These are phyloP conservation scores for Colletotrichum graminicola DNA, from an alignment of 2,329 filamentous ascomycete genomes.

Conservation along the genomic window DNA sequence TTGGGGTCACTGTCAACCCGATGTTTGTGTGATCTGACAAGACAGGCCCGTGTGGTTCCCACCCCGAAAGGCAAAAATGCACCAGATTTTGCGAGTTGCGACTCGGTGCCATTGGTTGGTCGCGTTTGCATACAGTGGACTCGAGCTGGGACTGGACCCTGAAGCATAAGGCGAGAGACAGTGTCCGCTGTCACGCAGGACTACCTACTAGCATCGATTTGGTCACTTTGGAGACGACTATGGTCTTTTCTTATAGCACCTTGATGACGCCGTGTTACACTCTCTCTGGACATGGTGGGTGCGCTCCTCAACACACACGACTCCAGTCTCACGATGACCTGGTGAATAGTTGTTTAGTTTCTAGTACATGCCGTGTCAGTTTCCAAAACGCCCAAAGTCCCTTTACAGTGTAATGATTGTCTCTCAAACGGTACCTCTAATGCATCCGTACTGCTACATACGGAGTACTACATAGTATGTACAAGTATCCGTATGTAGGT, in stretches of 20 bases:
- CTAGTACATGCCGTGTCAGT: background rate
- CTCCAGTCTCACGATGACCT: background rate
- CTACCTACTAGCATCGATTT: background rate
- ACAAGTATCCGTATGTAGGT: too few relatives aligned
- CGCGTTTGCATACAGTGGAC: conserved; percentile 17
- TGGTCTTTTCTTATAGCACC: background rate
- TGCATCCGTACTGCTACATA: conserved; percentile 7
- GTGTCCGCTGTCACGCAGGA: conserved; percentile 25
- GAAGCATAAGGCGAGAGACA: conserved; percentile 21
- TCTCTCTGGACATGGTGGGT: background rate
- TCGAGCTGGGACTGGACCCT: conserved; percentile 32
- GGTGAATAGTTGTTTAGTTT: too few relatives aligned
- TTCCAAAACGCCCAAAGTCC: conserved; percentile 10
- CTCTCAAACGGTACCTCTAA: background rate
- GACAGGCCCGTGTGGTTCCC: conserved; percentile 32
- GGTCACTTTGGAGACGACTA: background rate
- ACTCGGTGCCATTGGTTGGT: conserved; percentile 33
- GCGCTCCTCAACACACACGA: background rate
- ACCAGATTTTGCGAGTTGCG: conserved; percentile 37
- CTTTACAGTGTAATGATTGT: background rate
- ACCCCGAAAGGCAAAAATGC: conserved; percentile 34
- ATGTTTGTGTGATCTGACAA: conserved; percentile 37
- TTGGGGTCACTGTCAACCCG: conserved; percentile 6
- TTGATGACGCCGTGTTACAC: too few relatives aligned
- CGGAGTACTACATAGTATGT: too few relatives aligned